Conservation (phyloP, 2,329 filamentous ascomycete species). For the Cladosporium velox region DNA sequence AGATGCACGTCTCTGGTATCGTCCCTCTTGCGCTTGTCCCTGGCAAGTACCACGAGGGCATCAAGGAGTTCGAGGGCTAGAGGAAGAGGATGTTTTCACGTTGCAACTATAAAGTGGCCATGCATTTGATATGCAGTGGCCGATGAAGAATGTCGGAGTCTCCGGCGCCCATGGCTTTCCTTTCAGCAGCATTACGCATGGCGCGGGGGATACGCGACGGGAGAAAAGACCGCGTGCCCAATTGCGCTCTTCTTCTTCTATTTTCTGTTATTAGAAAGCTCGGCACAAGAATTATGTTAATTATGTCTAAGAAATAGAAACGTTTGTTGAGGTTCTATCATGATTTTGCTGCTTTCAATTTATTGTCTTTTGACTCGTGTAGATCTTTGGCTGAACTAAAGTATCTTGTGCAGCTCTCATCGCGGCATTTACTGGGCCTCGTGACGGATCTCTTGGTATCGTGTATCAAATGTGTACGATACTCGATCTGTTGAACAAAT, state of each 20-base stretch:
- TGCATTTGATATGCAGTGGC: slow-evolving; percentile 4
- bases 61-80: slow-evolving; percentile 63
- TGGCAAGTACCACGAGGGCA: slow-evolving; percentile 59
- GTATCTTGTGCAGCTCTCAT: not conserved
- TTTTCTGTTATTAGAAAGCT: slow-evolving; percentile 10
- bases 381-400: not conserved
- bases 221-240: not conserved
- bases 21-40: slow-evolving; percentile 79
- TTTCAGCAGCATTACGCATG: slow-evolving; percentile 10
- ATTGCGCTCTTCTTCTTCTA: slow-evolving; percentile 4
- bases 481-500: not conserved
- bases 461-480: not conserved
- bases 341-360: not conserved
- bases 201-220: slow-evolving; percentile 1
- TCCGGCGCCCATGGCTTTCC: slow-evolving; percentile 12
- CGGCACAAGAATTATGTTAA: slow-evolving; percentile 15
- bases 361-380: not conserved
- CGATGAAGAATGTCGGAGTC: slow-evolving; percentile 13
- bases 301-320: slow-evolving; percentile 14
- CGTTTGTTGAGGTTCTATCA: slow-evolving; percentile 9
- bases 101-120: slow-evolving; percentile 1
- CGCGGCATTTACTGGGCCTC: not conserved
- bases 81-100: slow-evolving; percentile 10
- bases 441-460: not conserved
- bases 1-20: slow-evolving; percentile 91